Conservation (phyloP, 176 grass and related monocot species). For the Oryza meyeriana region DNA sequence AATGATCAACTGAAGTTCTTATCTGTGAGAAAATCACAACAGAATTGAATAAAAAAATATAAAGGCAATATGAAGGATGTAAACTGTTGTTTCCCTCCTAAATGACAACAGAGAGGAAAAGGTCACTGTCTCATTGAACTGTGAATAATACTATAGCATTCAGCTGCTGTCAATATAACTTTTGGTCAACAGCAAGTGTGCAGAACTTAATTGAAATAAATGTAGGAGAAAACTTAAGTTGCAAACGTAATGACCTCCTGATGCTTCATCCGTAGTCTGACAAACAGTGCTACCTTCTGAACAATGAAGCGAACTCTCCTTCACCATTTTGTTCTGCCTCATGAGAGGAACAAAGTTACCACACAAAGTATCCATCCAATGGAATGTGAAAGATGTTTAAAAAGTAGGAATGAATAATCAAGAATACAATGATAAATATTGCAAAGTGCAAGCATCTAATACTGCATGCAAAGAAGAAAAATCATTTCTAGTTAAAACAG, state of each 20-base stretch:
- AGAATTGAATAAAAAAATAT: background rate
- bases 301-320: conserved; percentile 21
- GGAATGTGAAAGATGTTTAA: background rate
- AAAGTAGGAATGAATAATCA: background rate
- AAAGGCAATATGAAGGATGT: background rate
- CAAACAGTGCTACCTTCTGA: conserved; percentile 14
- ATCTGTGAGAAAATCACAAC: conserved; percentile 1
- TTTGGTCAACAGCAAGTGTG: background rate
- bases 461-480: background rate
- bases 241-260: conserved; percentile 44
- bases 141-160: background rate
- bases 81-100: background rate
- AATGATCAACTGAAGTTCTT: conserved; percentile 23
- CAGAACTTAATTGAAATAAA: conserved; percentile 13
- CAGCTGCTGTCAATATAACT: background rate
- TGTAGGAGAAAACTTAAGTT: conserved; percentile 2
- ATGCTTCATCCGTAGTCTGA: conserved; percentile 39
- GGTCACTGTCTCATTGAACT: background rate
- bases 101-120: background rate
- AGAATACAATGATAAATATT: conserved; percentile 3
- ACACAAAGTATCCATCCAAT: conserved; percentile 2
- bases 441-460: background rate
- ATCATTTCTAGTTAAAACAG: conserved; percentile 8
- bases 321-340: conserved; percentile 61
- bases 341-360: conserved; percentile 31